A percentile compares a stretch with the other conserved stretches of the same genome.
phyloP scores from a whole-genome alignment of 75 land plant genomes.

The Gnetum montanum region DNA sequence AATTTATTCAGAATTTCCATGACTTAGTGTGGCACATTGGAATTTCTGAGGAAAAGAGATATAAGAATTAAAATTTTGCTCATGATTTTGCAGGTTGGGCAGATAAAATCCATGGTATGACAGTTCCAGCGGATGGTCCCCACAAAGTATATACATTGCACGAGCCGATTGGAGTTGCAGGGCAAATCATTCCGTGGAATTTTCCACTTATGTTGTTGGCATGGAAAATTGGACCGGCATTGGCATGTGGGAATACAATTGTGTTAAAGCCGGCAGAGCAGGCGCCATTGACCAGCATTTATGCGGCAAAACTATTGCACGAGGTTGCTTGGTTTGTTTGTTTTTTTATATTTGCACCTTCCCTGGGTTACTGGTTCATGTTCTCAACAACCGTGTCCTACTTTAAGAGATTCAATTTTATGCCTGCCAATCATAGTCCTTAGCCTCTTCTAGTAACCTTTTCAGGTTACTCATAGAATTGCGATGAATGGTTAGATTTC shows the following conservation, averaged over 20 bases:
- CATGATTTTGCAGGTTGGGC: constrained; percentile 96
- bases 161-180: constrained; percentile 93
- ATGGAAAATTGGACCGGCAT: constrained; percentile 78
- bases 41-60: neutral
- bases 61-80: neutral
- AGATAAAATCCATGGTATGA: constrained; percentile 86
- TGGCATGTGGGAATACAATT: constrained; percentile 65
- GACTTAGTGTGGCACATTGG: neutral
- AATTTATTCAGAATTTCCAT: too few species aligned
- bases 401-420: neutral
- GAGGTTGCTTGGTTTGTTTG: constrained; percentile 40
- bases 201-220: constrained; percentile 83
- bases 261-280: constrained; percentile 81
- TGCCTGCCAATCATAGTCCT: neutral
- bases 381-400: neutral
- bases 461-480: neutral
- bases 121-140: constrained; percentile 65
- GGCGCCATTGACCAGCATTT: constrained; percentile 64
- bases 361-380: neutral
- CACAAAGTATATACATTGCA: constrained; percentile 61
- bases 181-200: constrained; percentile 97
- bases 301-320: constrained; percentile 38
- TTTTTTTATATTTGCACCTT: neutral
- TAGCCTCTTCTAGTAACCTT: neutral
- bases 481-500: neutral